These are phyloP conservation scores for Dothideomycetidae sp. DNA, from an alignment of 2,329 filamentous ascomycete species.

Conservation along the genomic window DNA sequence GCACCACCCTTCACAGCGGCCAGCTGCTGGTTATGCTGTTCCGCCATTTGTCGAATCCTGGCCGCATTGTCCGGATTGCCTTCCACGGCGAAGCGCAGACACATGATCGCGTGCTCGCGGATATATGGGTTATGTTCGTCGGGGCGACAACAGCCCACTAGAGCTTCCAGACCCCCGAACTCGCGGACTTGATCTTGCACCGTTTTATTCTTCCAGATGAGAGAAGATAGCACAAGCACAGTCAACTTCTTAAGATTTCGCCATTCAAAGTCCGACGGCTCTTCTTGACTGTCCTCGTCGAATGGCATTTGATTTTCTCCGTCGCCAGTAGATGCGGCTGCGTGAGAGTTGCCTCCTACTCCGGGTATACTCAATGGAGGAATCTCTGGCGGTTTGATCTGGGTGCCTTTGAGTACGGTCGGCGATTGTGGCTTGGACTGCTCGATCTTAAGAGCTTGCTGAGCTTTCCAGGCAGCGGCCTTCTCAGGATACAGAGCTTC, in stretches of 20 bases:
- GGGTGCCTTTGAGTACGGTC: conserved; percentile 11
- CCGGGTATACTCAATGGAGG: background rate
- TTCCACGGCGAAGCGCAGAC: conserved; percentile 58
- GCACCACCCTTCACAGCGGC: conserved; percentile 6
- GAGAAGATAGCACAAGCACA: conserved; percentile 73
- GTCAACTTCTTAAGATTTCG: conserved; percentile 86
- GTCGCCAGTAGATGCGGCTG: conserved; percentile 24
- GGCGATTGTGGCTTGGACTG: conserved; percentile 19
- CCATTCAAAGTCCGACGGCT: conserved; percentile 54
- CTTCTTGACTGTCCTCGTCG: conserved; percentile 39
- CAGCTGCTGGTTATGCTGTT: conserved; percentile 5
- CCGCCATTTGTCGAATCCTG: conserved; percentile 49
- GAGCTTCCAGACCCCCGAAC: conserved; percentile 70
- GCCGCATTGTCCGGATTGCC: conserved; percentile 59
- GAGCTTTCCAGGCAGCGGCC: conserved; percentile 20
- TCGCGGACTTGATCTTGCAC: conserved; percentile 81
- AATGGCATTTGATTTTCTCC: conserved; percentile 28
- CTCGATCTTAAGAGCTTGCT: conserved; percentile 20
- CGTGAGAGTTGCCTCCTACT: background rate
- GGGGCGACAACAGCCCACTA: conserved; percentile 79
- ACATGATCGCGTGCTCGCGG: conserved; percentile 78
- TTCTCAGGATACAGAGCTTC: conserved; percentile 1
- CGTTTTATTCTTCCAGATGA: conserved; percentile 72
- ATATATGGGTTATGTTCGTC: conserved; percentile 92
- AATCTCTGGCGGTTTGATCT: conserved; percentile 9